These are phyloP conservation scores for Ganoderma lingzhi DNA, from an alignment of 1,284 basidiomycete genomes.

Conservation along the genomic window DNA sequence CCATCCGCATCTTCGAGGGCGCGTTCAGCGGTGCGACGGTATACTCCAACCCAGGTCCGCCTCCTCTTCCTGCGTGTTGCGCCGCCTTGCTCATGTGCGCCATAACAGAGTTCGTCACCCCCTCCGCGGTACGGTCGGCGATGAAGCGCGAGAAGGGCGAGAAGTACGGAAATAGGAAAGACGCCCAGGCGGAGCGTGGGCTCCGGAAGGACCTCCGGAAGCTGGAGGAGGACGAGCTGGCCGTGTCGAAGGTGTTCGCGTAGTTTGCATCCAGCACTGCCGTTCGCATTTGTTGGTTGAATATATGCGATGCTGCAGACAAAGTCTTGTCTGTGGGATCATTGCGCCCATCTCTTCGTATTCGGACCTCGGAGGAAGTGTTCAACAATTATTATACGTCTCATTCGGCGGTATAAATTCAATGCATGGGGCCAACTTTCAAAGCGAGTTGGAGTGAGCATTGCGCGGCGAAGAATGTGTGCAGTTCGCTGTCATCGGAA, in stretches of 20 bases:
- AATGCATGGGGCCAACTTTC: too few species aligned
- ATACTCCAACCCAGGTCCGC: constrained; percentile 92
- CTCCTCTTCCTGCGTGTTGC: neutral
- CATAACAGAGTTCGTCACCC: constrained; percentile 86
- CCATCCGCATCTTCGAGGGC: constrained; percentile 98
- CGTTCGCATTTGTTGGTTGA: neutral
- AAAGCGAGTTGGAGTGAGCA: too few species aligned
- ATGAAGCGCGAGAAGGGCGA: constrained; percentile 78
- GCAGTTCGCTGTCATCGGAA: too few species aligned
- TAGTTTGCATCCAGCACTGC: constrained; percentile 43
- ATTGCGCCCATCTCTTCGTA: too few species aligned
- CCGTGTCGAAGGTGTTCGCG: constrained; percentile 89
- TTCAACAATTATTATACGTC: too few species aligned
- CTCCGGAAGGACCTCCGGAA: constrained; percentile 73
- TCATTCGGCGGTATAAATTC: too few species aligned
- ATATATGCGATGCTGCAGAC: neutral
- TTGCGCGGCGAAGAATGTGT: too few species aligned
- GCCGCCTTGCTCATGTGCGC: neutral
- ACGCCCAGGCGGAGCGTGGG: constrained; percentile 74
- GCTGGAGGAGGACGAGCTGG: constrained; percentile 82
- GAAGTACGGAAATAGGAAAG: constrained; percentile 85
- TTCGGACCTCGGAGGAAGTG: too few species aligned
- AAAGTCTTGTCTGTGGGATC: neutral
- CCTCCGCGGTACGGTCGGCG: constrained; percentile 82
- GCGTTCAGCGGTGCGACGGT: constrained; percentile 96